Conservation (phyloP, 805 yeast genomes). For the Clavispora vitiphila region DNA sequence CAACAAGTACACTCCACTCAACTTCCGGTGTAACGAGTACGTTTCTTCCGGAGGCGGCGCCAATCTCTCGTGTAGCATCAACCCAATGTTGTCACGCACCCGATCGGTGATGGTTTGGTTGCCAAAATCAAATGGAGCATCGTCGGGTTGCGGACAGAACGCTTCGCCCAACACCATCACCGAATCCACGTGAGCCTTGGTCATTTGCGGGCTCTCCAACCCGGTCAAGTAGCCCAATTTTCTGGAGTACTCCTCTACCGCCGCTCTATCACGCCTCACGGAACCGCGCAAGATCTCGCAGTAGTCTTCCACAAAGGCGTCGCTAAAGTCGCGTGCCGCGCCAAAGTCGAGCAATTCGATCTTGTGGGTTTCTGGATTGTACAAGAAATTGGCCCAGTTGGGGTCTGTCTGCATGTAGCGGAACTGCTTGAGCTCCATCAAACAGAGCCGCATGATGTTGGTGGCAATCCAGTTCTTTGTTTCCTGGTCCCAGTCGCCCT, state of each 20-base stretch:
- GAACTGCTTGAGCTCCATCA: constrained; percentile 78
- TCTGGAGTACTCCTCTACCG: constrained; percentile 59
- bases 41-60: constrained; percentile 99
- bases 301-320: constrained; percentile 65
- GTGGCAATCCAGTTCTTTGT: constrained; percentile 78
- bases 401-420: constrained; percentile 98
- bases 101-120: constrained; percentile 91
- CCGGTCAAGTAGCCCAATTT: constrained; percentile 90
- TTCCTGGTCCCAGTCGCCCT: constrained; percentile 69
- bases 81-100: constrained; percentile 78
- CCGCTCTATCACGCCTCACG: constrained; percentile 57
- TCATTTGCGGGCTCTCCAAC: constrained; percentile 80
- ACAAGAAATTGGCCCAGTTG: constrained; percentile 96
- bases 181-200: constrained; percentile 87
- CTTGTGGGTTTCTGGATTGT: constrained; percentile 62
- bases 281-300: constrained; percentile 71
- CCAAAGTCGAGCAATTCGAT: constrained; percentile 93
- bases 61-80: constrained; percentile 87
- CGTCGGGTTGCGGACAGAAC: constrained; percentile 54
- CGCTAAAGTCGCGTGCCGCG: constrained; percentile 78
- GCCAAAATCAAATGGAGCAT: constrained; percentile 61
- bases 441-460: constrained; percentile 79
- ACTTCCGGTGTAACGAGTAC: constrained; percentile 89
- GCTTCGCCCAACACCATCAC: constrained; percentile 92
- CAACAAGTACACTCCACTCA: constrained; percentile 87